Evolutionary conservation across 345 rosid genomes (phyloP), one percentile per base, ranked within the genome.

Genomic region (Bruguiera parviflora): DNA sequence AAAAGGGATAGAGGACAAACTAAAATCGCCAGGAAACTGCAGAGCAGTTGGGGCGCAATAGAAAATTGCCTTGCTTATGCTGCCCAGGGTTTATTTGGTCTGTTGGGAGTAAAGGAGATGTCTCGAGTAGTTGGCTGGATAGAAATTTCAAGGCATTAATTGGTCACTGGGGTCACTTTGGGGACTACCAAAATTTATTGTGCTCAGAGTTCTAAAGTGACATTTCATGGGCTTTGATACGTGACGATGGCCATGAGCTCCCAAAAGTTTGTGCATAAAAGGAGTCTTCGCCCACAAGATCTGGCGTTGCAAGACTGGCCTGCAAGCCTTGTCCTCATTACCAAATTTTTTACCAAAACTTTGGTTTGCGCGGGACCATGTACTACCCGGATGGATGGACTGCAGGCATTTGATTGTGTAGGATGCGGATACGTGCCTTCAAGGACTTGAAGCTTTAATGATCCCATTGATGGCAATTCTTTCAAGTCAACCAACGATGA

Each of bases 131-230:
- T 39, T 62, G 73, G 75, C 46, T 9, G n/a, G 58, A 13, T 7
- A 0, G 13, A 35, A n/a, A 46, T 46, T 55, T 11, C 27, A 65
- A 37, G 69, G 64, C 39, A 60, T 31, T 24, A 49, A 66, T 73
- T 33, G 37, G 37, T 33, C 37, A 8, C 37, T 8, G 10, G 37
- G 69, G 67, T 39, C 68, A 43, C 61, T n/a, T 49, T 47, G 69
- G 75, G 75, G 75, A 63, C 77, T 63, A 64, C 72, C 25, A 53
- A 53, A 63, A 67, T 65, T 76, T 58, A 63, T 55, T 53, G 16
- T n/a, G 39, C 2, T 9, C 33, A 13, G 25, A 62, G 56, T 19
- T 4, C 3, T 20, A 6, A 20, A 27, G 31, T 8, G 32, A 33
- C 4, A 13, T 19, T 22, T 63, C 4, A 61, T 66, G 71, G 71